Conservation (phyloP, 192 early-diverging fungal genomes). For the Dissophora ornata region DNA sequence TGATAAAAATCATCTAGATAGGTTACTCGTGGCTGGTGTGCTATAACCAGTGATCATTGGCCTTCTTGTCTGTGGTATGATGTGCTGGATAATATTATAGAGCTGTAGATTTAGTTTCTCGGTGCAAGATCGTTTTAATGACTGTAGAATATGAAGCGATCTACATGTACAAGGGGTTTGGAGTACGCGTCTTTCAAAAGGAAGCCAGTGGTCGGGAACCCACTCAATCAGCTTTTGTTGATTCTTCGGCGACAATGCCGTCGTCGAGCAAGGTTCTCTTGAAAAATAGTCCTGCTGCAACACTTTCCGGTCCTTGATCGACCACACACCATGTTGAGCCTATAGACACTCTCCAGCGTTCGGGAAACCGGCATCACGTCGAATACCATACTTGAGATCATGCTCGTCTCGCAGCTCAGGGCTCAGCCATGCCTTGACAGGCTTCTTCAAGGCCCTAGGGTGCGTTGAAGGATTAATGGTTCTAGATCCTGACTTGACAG, state of each 20-base stretch:
- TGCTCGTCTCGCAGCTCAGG: slow-evolving; percentile 23
- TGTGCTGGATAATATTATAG: too few species aligned
- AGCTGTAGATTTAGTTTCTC: too few species aligned
- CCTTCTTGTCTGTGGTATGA: too few species aligned
- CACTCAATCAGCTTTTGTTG: slow-evolving; percentile 14
- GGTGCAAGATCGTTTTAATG: too few species aligned
- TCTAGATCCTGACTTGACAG: slow-evolving; percentile 28
- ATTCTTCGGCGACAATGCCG: too few species aligned
- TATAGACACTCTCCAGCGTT: slow-evolving; percentile 60
- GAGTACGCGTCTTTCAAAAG: slow-evolving; percentile 53
- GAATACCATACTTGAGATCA: slow-evolving; percentile 43
- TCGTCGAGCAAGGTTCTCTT: too few species aligned
- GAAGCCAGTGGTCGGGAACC: slow-evolving; percentile 54
- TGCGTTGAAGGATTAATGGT: slow-evolving; percentile 37
- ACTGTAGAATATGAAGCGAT: too few species aligned
- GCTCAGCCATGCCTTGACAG: slow-evolving; percentile 56
- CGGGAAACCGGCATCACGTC: slow-evolving; percentile 38
- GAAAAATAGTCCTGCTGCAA: slow-evolving; percentile 60
- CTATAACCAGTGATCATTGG: too few species aligned
- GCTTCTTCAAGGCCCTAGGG: too few species aligned
- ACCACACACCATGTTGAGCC: slow-evolving; percentile 66
- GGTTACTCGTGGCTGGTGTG: too few species aligned
- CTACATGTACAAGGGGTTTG: too few species aligned
- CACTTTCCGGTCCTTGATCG: slow-evolving; percentile 16
- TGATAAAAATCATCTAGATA: too few species aligned